These are phyloP conservation scores for Massarina eburnea DNA, from an alignment of 2,329 filamentous ascomycete species.

Conservation along the genomic window DNA sequence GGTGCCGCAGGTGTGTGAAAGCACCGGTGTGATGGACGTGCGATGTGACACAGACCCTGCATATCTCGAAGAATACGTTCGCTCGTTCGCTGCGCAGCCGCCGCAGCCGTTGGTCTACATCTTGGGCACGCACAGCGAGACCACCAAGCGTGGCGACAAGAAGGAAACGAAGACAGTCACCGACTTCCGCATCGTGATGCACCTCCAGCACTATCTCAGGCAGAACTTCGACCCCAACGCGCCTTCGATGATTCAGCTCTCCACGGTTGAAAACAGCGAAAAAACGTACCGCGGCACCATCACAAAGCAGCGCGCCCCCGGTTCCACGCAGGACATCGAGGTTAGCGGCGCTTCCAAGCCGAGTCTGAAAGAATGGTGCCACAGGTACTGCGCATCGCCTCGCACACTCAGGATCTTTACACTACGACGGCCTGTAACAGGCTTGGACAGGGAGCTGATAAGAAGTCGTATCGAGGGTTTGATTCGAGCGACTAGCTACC, in stretches of 20 bases:
- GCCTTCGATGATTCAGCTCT: conserved; percentile 28
- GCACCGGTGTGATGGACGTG: conserved; percentile 29
- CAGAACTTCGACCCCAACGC: conserved; percentile 20
- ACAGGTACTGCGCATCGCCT: conserved; percentile 63
- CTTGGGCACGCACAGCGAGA: conserved; percentile 42
- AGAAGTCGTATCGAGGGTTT: conserved; percentile 56
- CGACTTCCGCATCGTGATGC: conserved; percentile 43
- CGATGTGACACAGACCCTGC: conserved; percentile 36
- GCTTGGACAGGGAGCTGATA: conserved; percentile 62
- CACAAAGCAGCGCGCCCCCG: conserved; percentile 55
- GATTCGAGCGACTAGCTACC: conserved; percentile 67
- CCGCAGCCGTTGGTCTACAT: conserved; percentile 42
- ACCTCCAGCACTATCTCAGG: conserved; percentile 32
- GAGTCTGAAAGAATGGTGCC: conserved; percentile 64
- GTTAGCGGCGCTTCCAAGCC: conserved; percentile 44
- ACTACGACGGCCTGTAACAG: conserved; percentile 51
- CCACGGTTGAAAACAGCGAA: conserved; percentile 59
- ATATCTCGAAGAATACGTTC: conserved; percentile 32
- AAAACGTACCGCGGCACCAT: conserved; percentile 67
- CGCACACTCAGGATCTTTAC: conserved; percentile 58
- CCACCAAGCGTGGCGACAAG: conserved; percentile 37
- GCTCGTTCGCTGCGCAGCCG: conserved; percentile 24
- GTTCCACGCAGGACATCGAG: conserved; percentile 49
- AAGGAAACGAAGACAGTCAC: conserved; percentile 37
- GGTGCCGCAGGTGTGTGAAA: conserved; percentile 30